Conservation (phyloP, 2,329 filamentous ascomycete species). For the Microascus cirrosus region DNA sequence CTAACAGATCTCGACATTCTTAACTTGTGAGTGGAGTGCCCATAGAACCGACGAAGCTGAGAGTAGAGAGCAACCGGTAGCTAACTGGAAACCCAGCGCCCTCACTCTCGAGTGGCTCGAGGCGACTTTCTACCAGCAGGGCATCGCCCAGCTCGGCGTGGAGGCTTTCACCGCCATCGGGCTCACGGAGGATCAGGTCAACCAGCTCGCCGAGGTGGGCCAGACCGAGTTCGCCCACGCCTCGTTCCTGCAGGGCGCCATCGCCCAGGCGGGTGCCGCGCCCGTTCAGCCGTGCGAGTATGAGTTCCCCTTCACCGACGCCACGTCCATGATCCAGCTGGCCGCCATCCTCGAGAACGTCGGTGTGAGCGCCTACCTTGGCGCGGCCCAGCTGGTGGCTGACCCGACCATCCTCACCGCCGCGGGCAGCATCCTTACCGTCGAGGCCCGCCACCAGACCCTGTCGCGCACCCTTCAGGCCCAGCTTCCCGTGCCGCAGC, state of each 20-base stretch:
- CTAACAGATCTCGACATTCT: slow-evolving; percentile 43
- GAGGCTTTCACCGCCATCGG: slow-evolving; percentile 49
- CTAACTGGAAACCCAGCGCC: slow-evolving; percentile 31
- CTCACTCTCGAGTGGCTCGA: slow-evolving; percentile 68
- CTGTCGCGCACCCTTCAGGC: slow-evolving; percentile 53
- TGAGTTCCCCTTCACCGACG: slow-evolving; percentile 59
- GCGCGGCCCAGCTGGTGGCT: slow-evolving; percentile 55
- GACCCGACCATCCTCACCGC: slow-evolving; percentile 49
- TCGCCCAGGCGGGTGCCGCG: slow-evolving; percentile 49
- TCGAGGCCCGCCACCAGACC: slow-evolving; percentile 64
- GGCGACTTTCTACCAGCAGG: slow-evolving; percentile 59
- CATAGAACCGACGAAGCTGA: not conserved
- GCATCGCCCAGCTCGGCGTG: slow-evolving; percentile 55
- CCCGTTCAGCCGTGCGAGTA: slow-evolving; percentile 62
- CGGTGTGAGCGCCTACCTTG: slow-evolving; percentile 63
- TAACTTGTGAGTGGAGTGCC: slow-evolving; percentile 37
- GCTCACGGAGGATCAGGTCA: slow-evolving; percentile 15
- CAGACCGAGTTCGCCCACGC: slow-evolving; percentile 44
- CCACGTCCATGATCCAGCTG: slow-evolving; percentile 55
- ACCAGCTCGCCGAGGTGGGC: slow-evolving; percentile 50
- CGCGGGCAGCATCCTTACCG: slow-evolving; percentile 59
- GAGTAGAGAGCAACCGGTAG: not conserved
- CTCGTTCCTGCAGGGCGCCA: slow-evolving; percentile 35
- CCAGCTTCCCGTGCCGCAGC: slow-evolving; percentile 49
- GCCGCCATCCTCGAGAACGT: slow-evolving; percentile 62